Conservation (phyloP, 257 asterid species). For the Primulina tabacum region DNA sequence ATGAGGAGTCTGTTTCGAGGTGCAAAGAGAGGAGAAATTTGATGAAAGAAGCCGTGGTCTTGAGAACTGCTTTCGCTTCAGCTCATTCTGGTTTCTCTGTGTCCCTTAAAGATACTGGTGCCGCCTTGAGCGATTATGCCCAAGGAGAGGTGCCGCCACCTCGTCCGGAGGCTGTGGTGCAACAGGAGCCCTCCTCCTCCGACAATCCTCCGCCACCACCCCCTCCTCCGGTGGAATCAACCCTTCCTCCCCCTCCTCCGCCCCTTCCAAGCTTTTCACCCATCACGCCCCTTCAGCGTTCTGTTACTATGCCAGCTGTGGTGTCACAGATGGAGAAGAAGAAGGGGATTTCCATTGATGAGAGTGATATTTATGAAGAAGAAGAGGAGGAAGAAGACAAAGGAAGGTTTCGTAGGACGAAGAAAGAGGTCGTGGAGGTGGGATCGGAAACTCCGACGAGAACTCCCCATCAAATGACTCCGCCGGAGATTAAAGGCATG, state of each 20-base stretch:
- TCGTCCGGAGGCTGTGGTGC: conserved; percentile 33
- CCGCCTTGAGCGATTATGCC: conserved; percentile 87
- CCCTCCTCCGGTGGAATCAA: conserved; percentile 51
- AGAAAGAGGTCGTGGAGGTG: conserved; percentile 40
- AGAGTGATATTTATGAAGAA: conserved; percentile 34
- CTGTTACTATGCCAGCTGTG: conserved; percentile 81
- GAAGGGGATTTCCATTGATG: conserved; percentile 43
- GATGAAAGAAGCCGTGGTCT: conserved; percentile 78
- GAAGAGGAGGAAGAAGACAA: conserved; percentile 45
- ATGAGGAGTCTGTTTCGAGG: conserved; percentile 88
- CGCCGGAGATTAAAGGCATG: conserved; percentile 60
- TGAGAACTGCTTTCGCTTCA: conserved; percentile 89
- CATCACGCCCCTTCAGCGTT: conserved; percentile 59
- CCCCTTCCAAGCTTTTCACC: conserved; percentile 88
- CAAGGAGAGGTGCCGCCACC: conserved; percentile 78
- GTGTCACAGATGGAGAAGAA: conserved; percentile 38
- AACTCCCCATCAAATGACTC: conserved; percentile 51
- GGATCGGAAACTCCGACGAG: conserved; percentile 37
- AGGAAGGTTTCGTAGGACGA: conserved; percentile 35
- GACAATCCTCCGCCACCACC: conserved; percentile 65
- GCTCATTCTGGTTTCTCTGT: conserved; percentile 83
- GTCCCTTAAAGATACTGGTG: conserved; percentile 85
- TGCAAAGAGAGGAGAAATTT: conserved; percentile 83
- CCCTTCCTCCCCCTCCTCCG: conserved; percentile 82
- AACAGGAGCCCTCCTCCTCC: conserved; percentile 34